phyloP scores from a whole-genome alignment of 2,329 filamentous ascomycete species.

The Alternaria ventricosa region DNA sequence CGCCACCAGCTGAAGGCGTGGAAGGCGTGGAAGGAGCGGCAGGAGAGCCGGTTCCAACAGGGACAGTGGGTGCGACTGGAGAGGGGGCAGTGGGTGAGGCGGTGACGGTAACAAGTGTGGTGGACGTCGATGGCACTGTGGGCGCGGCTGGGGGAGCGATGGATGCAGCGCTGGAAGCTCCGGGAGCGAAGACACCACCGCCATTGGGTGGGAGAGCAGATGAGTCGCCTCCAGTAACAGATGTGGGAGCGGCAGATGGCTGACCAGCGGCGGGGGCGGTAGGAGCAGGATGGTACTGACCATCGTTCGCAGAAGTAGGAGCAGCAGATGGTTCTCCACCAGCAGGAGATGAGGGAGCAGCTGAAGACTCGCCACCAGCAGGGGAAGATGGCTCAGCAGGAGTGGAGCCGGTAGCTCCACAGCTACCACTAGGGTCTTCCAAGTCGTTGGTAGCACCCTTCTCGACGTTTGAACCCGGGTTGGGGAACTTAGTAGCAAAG shows the following conservation, averaged over 20 bases:
- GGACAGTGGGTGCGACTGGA: conserved; percentile 19
- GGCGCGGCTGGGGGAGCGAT: conserved; percentile 17
- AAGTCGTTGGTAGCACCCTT: conserved; percentile 36
- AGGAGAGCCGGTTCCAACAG: conserved; percentile 17
- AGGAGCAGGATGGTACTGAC: conserved; percentile 10
- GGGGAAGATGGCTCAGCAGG: conserved; percentile 22
- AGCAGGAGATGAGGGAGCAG: conserved; percentile 9
- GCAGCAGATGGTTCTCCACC: conserved; percentile 25
- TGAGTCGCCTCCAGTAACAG: conserved; percentile 4
- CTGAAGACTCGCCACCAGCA: conserved; percentile 9
- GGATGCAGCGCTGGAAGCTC: conserved; percentile 21
- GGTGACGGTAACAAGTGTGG: conserved; percentile 40
- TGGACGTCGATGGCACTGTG: conserved; percentile 28
- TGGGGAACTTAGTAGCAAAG: conserved; percentile 67
- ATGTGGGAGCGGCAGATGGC: conserved; percentile 7
- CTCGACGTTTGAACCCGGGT: conserved; percentile 67
- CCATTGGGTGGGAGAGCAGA: conserved; percentile 25
- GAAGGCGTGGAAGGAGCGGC: conserved; percentile 19
- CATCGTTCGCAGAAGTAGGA: conserved; percentile 8
- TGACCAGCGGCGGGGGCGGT: background rate
- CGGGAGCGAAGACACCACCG: conserved; percentile 43
- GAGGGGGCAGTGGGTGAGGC: conserved; percentile 22
- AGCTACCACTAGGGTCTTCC: too few relatives aligned
- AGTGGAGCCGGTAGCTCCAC: conserved; percentile 28
- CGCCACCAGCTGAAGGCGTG: conserved; percentile 15